phyloP scores from a whole-genome alignment of 345 rosid genomes.

The Balakata baccata region DNA sequence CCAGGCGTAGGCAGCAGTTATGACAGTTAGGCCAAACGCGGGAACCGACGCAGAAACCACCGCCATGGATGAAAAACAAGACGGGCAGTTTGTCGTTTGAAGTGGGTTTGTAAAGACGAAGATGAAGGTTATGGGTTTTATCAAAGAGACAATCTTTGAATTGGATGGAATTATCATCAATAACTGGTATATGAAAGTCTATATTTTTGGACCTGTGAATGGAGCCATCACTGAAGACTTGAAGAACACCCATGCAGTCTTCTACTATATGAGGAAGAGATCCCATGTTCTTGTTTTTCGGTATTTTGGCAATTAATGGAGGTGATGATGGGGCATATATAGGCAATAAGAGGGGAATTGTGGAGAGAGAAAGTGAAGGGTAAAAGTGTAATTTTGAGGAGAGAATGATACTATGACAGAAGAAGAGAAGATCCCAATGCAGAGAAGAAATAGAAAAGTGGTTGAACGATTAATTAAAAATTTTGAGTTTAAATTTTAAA shows the following conservation, averaged over 20 bases:
- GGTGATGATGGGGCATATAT: not conserved
- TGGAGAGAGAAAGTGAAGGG: not conserved
- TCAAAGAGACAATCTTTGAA: constrained; percentile 57
- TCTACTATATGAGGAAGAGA: constrained; percentile 31
- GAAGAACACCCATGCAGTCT: constrained; percentile 34
- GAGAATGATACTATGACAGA: not conserved
- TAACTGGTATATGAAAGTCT: constrained; percentile 25
- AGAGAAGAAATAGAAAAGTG: too few species aligned
- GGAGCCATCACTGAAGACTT: constrained; percentile 42
- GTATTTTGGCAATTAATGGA: not conserved
- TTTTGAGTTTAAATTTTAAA: too few species aligned
- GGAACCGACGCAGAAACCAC: constrained; percentile 84
- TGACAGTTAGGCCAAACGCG: constrained; percentile 70
- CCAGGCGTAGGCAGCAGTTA: constrained; percentile 61
- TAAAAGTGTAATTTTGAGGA: not conserved
- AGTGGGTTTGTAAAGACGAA: constrained; percentile 58
- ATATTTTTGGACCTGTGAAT: constrained; percentile 41
- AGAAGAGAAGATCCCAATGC: too few species aligned
- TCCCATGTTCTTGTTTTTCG: constrained; percentile 12
- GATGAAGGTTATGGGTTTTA: constrained; percentile 46
- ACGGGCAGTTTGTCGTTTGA: constrained; percentile 12
- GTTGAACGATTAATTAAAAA: too few species aligned
- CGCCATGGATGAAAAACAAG: constrained; percentile 58
- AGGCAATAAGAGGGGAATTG: not conserved
- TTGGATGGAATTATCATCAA: constrained; percentile 37